Base-by-base conservation (phyloP, 331 rosid genomes). In the Malus hybrid region DNA sequence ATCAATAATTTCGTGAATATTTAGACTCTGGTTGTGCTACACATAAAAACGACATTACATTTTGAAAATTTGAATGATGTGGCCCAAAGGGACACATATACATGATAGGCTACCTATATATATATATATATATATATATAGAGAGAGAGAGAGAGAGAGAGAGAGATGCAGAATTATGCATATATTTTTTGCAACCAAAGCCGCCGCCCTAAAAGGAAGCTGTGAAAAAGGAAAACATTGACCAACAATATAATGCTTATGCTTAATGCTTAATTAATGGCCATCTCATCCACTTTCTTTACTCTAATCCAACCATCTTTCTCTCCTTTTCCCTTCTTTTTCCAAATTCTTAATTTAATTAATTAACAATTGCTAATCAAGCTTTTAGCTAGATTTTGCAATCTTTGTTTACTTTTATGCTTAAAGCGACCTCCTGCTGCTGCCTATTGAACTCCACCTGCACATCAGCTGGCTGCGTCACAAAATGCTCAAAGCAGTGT, bases 141-240 rank as follows among this genome's bases (percentile, higher is more conserved):
- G 2, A 33, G 7, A 33, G 7, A 33, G 36, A 33, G 34, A 33
- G 36, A 33, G 36, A 33, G 36, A 33, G 39, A 34, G 39, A 34
- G 0, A 0, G 10, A 55, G 3, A 3, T 19, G 19, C 0, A 56
- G 3, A n/a, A 19, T 19, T 56, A n/a, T 56, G 46, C 5, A 24
- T 15, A 36, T 50, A 50, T 36, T 15, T 29, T 69, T 32, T 61
- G 4, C 12, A 2, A 39, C 75, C 70, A 77, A 77, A 52, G 71
- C 77, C 60, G 65, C 80, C 73, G 76, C 15, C 68, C 67, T 15
- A 73, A 61, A 60, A 76, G 32, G 59, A 5, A 6, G 18, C 66
- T 14, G 42, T n/a, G 63, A 8, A 27, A 55, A 28, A 22, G 63
- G 1, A 10, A 20, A 50, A 77, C 34, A 42, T 82, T 73, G 85